Base-by-base conservation (phyloP, 768 basidiomycete genomes). In the Calocybe gangraenosa region DNA sequence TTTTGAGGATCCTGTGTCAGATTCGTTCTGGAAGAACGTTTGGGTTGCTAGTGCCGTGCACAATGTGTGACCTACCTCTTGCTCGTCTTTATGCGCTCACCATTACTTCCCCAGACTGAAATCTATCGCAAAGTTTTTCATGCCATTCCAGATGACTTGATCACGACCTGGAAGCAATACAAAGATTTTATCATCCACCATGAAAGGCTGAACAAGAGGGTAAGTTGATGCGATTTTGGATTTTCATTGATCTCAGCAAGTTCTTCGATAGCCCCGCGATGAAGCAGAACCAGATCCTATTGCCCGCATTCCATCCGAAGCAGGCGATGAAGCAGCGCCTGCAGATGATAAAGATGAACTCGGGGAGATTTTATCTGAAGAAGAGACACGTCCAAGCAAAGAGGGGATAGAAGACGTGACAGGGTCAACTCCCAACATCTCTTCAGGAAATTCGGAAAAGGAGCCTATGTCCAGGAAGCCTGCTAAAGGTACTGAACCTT, bases 41-140 rank as follows among this genome's bases (percentile, higher is more conserved):
- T 99, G 96, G 95, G 73, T 85, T 2, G 81, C 89, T 11, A 82
- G 81, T 39, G 93, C 95, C 0, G 79, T 79, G 17, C 85, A 93
- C 55, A 99, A 98, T 62, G 92, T 94, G 42, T 50, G 87, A 70
- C n/a, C n/a, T n/a, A 23, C 41, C 32, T 38, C 43, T 33, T 38
- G 8, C 22, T 19, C 44, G 15, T 42, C 42, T 22, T 52, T 39
- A 7, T 17, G 25, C 11, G 25, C 25, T 45, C 39, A 17, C 40
- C 40, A 48, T 38, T 23, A 41, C 18, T 43, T 11, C 40, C 46
- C 9, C 48, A 94, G 92, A 99, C 95, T 50, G 90, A 95, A 61
- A 92, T 97, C 52, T 97, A 80, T 66, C 84, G 93, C 44, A 94
- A 89, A 60, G 92, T 97, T 3, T 99, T 99, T 70, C 85, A 92